Evolutionary conservation across 257 asterid genomes (phyloP), one percentile per base, ranked within the genome.

Genomic region (Anisodus acutangulus): DNA sequence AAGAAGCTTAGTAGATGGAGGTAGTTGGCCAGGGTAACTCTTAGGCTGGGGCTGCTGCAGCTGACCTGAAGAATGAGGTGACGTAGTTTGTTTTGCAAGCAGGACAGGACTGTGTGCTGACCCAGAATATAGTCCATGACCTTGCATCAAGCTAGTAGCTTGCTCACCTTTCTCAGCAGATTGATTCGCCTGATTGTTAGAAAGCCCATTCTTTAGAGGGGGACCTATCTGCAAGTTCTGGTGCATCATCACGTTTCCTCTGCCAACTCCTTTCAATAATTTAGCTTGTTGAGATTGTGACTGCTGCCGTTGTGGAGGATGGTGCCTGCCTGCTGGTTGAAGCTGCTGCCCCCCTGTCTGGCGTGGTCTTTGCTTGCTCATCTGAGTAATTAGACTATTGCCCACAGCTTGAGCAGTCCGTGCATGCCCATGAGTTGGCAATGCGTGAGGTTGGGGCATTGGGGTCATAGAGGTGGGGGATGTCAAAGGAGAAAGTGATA

Each of bases 221-320:
- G 95, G 88, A 82, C 94, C 97, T 80, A 82, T 70, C 31, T 92
- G 88, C 49, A 85, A 62, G 86, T 90, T 92, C 85, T 90, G 98
- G 84, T 92, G 91, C 88, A 85, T 89, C 91, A 85, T 60, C 81
- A 70, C 19, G 83, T 86, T 92, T 87, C 97, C 98, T 87, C 94
- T 89, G 67, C 92, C 95, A 55, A 86, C 94, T 84, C 97, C 97
- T 86, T 94, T 94, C 12, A 84, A 89, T 88, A 66, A 89, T 89
- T 95, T 96, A 84, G 91, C 87, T 85, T 91, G 92, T 86, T 89
- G 97, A 82, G 91, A 74, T 79, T 90, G 97, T 76, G 86, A 53
- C 88, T 91, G 98, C 71, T 86, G 97, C 26, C 95, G 88, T 85
- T 87, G 92, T 87, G 87, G 92, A 71, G 93, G 92, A 80, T 89